Base-by-base conservation (phyloP, 176 grass and related monocot genomes). In the Carex littledalei region DNA sequence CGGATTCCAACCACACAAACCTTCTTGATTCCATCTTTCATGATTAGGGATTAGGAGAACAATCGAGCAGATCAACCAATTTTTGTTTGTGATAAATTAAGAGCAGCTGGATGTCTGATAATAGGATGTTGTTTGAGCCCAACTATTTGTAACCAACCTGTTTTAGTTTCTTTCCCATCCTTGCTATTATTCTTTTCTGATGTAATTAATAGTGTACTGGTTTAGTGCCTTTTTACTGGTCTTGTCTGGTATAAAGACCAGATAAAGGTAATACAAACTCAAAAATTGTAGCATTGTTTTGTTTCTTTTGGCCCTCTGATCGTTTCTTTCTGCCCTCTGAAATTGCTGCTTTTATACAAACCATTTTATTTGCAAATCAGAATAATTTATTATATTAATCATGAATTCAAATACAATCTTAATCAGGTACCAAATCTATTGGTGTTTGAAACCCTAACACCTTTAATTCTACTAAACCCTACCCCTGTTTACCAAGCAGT, bases 21-120 rank as follows among this genome's bases (percentile, higher is more conserved):
- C 26, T 78, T 55, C 52, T 78, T 5, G 12, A 78, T 17, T 78
- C 74, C 6, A 78, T 78, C 16, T 78, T 78, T 52, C 49, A 78
- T 57, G 74, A 78, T 8, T 76, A 76, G 47, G 21, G 21, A 76
- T 54, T 54, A 11, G 13, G 21, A 13, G 54, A 39, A n/a, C 57
- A 60, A 60, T 60, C 32, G 14, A 13, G 7, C 16, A 41, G 34
- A 76, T 5, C 21, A 53, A 26, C 21, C 22, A 17, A 16, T 53
- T 54, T 76, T 76, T 21, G 37, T 39, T 76, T 76, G 53, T 76
- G 47, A 52, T 76, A 31, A 52, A 76, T 29, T 21, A 16, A 16
- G 72, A 76, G 72, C 21, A 54, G 72, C 16, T 75, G 50, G 20
- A 66, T 13, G 3, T 17, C 10, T 75, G 71, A 2, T 49, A 50